Evolutionary conservation across 305 asterid genomes (phyloP).

Genomic region (Fraxinus paxiana): DNA sequence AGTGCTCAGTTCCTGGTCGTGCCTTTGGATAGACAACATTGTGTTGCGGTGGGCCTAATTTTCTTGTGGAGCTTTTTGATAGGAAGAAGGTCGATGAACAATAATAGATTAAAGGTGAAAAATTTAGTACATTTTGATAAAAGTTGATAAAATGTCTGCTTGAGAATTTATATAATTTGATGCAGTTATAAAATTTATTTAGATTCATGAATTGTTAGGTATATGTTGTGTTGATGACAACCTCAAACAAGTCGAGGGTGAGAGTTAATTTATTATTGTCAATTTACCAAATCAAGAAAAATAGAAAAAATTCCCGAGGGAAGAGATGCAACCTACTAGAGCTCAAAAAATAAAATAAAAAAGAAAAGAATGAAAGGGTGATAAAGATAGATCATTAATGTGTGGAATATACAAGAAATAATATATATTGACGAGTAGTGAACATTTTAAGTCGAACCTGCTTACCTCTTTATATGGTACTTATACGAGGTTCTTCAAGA

Average conservation of each 20-base stretch:
- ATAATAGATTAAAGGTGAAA: not conserved
- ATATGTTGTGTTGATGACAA: not conserved
- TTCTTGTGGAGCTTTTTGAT: not conserved
- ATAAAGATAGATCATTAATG: too few relatives aligned
- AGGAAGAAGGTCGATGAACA: not conserved
- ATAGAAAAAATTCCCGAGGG: too few relatives aligned
- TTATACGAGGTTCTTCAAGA: not conserved
- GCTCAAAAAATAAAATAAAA: too few relatives aligned
- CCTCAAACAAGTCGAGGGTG: not conserved
- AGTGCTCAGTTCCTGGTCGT: not conserved
- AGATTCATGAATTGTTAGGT: not conserved
- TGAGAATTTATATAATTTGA: not conserved
- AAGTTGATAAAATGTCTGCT: too few relatives aligned
- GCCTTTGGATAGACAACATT: not conserved
- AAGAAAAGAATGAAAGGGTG: too few relatives aligned
- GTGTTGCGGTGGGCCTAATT: not conserved
- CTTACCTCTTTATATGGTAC: not conserved
- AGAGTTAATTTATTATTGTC: not conserved
- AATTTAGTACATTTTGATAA: not conserved
- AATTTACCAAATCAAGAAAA: too few relatives aligned
- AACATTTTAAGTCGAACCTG: not conserved
- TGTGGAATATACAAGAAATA: too few relatives aligned
- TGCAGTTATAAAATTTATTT: not conserved
- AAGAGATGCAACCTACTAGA: too few relatives aligned
- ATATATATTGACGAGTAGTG: not conserved